Base-by-base conservation (phyloP, 768 basidiomycete genomes). In the Leccinellum albellum region DNA sequence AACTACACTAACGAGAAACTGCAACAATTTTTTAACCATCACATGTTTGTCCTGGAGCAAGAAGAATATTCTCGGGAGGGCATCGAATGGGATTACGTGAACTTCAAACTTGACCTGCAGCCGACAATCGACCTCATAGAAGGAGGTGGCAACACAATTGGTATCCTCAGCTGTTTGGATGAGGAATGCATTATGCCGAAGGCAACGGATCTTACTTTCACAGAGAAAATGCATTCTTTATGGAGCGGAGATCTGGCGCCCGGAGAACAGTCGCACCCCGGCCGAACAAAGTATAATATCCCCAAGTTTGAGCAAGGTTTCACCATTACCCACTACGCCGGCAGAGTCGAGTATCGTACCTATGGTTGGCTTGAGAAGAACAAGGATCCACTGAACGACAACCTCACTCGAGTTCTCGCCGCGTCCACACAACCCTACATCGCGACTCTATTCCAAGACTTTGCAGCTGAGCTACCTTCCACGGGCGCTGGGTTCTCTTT, bases 181-280 rank as follows among this genome's bases (percentile, higher is more conserved):
- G 97, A 98, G 69, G 96, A 98, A 61, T 98, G 96, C 70, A 98
- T 99, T 73, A 99, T 98, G 96, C 97, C 96, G n/a, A 94, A 93
- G 70, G 96, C 96, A 4, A 92, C 89, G 13, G 96, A 99, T 71
- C 74, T 84, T 44, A 98, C 95, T 0, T 98, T 99, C 76, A 93
- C 94, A 31, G 84, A 92, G 74, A 98, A 98, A 73, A 82, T 98
- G 3, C 82, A 93, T 64, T 78, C 81, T 13, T 76, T 92, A 57
- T 98, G 94, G 94, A 57, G 61, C 20, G 64, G 70, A 20, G 72
- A 73, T 37, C 77, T 76, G 17, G 68, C 76, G 24, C 66, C 73
- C 26, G 73, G 72, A 9, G 79, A 83, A 47, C 71, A 75, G 17
- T 76, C 74, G 13, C 91, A 94, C 71, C 88, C 84, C 4, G 92